These are phyloP conservation scores for Colletotrichum sp. DNA, from an alignment of 2,329 filamentous ascomycete species.

Conservation along the genomic window DNA sequence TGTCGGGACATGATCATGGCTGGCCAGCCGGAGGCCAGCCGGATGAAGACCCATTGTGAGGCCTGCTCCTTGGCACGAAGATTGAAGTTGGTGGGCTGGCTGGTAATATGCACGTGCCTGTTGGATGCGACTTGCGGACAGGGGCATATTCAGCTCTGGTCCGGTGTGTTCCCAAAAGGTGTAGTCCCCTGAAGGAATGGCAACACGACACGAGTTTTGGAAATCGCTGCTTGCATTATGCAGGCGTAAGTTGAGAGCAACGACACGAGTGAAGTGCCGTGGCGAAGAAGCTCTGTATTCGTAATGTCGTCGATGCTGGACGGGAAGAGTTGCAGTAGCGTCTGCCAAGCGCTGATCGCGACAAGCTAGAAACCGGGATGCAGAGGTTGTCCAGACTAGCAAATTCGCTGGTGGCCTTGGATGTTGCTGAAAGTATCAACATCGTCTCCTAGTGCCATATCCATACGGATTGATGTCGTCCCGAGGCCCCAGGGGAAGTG, in stretches of 20 bases:
- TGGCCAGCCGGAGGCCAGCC: not conserved
- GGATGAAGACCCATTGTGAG: not conserved
- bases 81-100: not conserved
- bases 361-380: not conserved
- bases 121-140: not conserved
- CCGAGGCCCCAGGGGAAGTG: not conserved
- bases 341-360: not conserved
- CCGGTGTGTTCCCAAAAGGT: slow-evolving; percentile 2
- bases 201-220: not conserved
- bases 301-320: not conserved
- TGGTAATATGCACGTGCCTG: not conserved
- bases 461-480: not conserved
- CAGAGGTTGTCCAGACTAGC: not conserved
- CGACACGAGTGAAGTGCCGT: not conserved
- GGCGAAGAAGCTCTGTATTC: not conserved
- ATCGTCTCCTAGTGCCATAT: not conserved
- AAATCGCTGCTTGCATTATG: not conserved
- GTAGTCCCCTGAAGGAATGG: not conserved
- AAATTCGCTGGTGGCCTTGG: not conserved
- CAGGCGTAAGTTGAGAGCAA: not conserved
- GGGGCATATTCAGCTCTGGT: not conserved
- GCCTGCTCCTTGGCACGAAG: not conserved
- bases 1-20: not conserved
- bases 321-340: slow-evolving; percentile 1
- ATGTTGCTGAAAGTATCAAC: not conserved